Conservation (phyloP, 2,329 filamentous ascomycete genomes). For the Calonectria pseudoturangicola region DNA sequence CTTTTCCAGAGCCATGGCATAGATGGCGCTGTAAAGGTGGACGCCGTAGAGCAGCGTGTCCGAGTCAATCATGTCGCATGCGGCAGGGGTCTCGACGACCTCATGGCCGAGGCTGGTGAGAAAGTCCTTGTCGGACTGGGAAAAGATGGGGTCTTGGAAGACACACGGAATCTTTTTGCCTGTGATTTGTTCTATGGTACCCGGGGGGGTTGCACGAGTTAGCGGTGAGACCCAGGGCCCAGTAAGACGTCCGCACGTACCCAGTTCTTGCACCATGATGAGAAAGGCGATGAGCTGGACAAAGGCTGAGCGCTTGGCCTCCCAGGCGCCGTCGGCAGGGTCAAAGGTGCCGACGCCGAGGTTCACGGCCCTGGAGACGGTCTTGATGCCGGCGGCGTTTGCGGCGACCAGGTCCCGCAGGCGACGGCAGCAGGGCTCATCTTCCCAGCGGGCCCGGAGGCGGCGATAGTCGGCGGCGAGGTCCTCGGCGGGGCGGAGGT, state of each 20-base stretch:
- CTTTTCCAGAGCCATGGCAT: constrained; percentile 68
- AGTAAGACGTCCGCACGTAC: constrained; percentile 54
- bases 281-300: constrained; percentile 73
- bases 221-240: not conserved
- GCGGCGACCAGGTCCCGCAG: constrained; percentile 60
- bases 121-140: constrained; percentile 68
- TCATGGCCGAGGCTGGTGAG: constrained; percentile 73
- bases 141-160: constrained; percentile 75
- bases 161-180: constrained; percentile 63
- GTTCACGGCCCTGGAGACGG: constrained; percentile 65
- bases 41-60: constrained; percentile 76
- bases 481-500: constrained; percentile 50
- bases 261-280: constrained; percentile 65
- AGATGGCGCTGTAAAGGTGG: constrained; percentile 75
- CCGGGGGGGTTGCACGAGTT: not conserved
- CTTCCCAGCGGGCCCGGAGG: constrained; percentile 55
- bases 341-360: constrained; percentile 75
- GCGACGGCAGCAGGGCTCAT: constrained; percentile 51
- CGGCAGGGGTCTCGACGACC: constrained; percentile 71
- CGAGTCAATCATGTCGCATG: constrained; percentile 68
- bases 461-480: constrained; percentile 56
- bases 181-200: constrained; percentile 46
- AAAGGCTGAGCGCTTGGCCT: constrained; percentile 67
- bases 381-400: constrained; percentile 42
- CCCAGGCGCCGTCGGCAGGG: constrained; percentile 66